Conservation (phyloP, 1,139 yeast genomes). For the Protomyces pachydermus region DNA sequence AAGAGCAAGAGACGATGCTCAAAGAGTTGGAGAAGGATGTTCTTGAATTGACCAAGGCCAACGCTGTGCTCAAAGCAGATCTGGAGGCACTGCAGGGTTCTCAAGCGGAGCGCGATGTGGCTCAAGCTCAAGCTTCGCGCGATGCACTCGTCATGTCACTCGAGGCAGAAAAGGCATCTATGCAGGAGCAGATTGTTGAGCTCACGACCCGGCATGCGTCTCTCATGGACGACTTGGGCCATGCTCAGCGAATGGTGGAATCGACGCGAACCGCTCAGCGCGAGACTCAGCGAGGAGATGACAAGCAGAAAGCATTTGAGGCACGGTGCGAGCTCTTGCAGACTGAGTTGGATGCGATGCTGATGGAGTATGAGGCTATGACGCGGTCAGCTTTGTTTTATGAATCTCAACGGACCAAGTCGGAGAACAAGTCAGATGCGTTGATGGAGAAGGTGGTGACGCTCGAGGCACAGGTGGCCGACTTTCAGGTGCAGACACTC, state of each 20-base stretch:
- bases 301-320: background rate
- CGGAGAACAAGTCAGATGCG: constrained; percentile 29
- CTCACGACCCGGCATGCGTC: background rate
- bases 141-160: background rate
- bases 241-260: background rate
- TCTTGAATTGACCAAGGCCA: background rate
- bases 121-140: constrained; percentile 1
- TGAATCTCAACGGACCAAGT: constrained; percentile 30
- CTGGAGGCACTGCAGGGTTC: constrained; percentile 13
- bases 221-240: background rate
- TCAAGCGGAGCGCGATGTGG: constrained; percentile 2
- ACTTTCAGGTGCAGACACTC: constrained; percentile 29
- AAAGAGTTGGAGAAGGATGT: constrained; percentile 16
- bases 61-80: constrained; percentile 17
- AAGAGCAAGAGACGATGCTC: constrained; percentile 11
- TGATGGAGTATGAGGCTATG: constrained; percentile 30
- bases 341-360: constrained; percentile 30
- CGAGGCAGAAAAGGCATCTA: background rate
- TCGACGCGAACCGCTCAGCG: background rate
- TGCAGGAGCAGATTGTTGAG: background rate
- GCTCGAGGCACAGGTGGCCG: constrained; percentile 32
- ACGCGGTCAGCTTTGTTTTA: constrained; percentile 28
- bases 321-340: constrained; percentile 27
- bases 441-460: constrained; percentile 29
- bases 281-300: background rate